Evolutionary conservation across 2,329 filamentous ascomycete genomes (phyloP).

Genomic region (Torrubiella hemipterigena): DNA sequence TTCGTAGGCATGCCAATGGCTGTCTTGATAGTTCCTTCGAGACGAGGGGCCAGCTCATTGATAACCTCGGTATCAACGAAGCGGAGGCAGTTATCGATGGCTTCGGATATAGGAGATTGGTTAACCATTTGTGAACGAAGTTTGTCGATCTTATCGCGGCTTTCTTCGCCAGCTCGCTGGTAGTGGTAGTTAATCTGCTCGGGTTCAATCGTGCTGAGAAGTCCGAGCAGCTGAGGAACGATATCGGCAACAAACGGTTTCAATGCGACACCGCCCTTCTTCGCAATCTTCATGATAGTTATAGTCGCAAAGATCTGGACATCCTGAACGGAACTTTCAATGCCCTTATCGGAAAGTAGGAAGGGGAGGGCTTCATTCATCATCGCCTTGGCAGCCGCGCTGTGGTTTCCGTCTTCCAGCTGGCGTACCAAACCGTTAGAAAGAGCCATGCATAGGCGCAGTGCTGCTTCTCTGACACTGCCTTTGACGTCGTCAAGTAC

Average conservation of each 20-base stretch:
- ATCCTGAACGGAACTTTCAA: slow-evolving; percentile 81
- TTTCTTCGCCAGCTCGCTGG: slow-evolving; percentile 77
- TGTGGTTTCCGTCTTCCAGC: slow-evolving; percentile 64
- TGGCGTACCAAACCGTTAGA: slow-evolving; percentile 78
- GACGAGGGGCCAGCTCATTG: slow-evolving; percentile 54
- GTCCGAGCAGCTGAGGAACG: slow-evolving; percentile 65
- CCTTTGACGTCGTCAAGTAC: slow-evolving; percentile 95
- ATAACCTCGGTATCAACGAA: slow-evolving; percentile 71
- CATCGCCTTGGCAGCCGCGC: slow-evolving; percentile 64
- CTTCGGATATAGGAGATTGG: slow-evolving; percentile 80
- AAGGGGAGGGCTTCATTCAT: slow-evolving; percentile 83
- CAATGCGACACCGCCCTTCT: slow-evolving; percentile 71
- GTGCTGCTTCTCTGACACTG: slow-evolving; percentile 70
- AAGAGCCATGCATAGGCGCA: slow-evolving; percentile 70
- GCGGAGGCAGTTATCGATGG: slow-evolving; percentile 80
- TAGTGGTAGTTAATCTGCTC: slow-evolving; percentile 88
- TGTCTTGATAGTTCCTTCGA: slow-evolving; percentile 71
- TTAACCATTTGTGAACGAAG: slow-evolving; percentile 71
- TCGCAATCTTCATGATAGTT: slow-evolving; percentile 79
- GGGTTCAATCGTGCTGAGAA: slow-evolving; percentile 80
- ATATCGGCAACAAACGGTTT: slow-evolving; percentile 73
- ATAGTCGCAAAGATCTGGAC: slow-evolving; percentile 74
- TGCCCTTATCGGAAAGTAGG: slow-evolving; percentile 73
- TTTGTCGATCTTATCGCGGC: slow-evolving; percentile 82
- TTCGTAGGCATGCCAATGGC: slow-evolving; percentile 90